These are phyloP conservation scores for Starmerella sirachaensis DNA, from an alignment of 805 yeast species.

Conservation along the genomic window DNA sequence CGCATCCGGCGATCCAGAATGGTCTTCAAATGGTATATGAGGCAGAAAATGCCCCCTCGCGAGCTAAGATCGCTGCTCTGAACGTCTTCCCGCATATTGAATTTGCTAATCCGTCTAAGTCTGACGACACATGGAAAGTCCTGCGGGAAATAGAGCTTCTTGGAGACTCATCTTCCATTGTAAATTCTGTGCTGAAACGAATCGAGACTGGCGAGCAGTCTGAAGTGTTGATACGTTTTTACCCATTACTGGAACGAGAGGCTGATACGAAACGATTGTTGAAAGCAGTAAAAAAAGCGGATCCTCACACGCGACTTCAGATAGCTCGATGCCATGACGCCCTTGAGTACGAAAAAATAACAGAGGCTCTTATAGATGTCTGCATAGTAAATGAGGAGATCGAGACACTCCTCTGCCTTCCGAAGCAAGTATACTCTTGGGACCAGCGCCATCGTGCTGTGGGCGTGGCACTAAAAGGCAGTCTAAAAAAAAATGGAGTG, in stretches of 20 bases:
- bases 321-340: slow-evolving; percentile 1
- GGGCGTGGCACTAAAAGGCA: slow-evolving; percentile 1
- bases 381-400: slow-evolving; percentile 5
- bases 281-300: slow-evolving; percentile 1
- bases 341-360: slow-evolving; percentile 5
- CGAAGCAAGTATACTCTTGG: slow-evolving; percentile 14
- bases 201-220: neutral
- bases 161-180: neutral
- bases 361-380: slow-evolving; percentile 8
- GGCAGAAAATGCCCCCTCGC: neutral
- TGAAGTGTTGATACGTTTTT: slow-evolving; percentile 10
- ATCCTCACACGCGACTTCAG: neutral
- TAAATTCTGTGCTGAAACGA: neutral
- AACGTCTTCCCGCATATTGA: slow-evolving; percentile 2
- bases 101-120: neutral
- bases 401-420: slow-evolving; percentile 3
- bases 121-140: neutral
- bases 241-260: slow-evolving; percentile 8
- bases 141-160: slow-evolving; percentile 4
- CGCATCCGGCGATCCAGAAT: neutral
- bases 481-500: neutral
- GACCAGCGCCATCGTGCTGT: slow-evolving; percentile 13
- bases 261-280: neutral
- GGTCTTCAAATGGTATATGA: neutral
- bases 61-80: slow-evolving; percentile 1